These are phyloP conservation scores for Boletus rubescentipes DNA, from an alignment of 768 basidiomycete species.

Conservation along the genomic window DNA sequence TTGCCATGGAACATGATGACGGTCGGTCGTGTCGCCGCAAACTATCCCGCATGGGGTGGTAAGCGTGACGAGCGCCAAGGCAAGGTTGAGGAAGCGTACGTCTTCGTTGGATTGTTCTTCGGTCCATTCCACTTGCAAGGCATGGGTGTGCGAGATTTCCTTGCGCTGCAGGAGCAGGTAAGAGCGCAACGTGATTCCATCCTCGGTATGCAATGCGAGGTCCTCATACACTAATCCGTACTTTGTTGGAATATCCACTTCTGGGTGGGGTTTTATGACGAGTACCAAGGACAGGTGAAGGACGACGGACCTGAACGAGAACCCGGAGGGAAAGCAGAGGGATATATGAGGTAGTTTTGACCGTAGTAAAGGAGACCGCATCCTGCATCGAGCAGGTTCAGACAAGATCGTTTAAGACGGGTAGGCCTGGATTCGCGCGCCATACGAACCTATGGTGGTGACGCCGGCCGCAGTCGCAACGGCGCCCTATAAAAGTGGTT, in stretches of 20 bases:
- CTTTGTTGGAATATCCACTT: conserved; percentile 69
- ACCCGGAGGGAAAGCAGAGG: conserved; percentile 76
- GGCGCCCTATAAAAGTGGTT: conserved; percentile 41
- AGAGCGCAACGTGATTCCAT: conserved; percentile 67
- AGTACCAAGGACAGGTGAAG: neutral
- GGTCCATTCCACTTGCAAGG: conserved; percentile 35
- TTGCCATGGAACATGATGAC: conserved; percentile 94
- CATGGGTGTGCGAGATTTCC: conserved; percentile 39
- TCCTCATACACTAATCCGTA: conserved; percentile 76
- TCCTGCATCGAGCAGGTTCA: conserved; percentile 38
- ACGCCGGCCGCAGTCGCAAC: conserved; percentile 56
- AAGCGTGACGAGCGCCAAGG: neutral
- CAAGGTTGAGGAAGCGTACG: conserved; percentile 34
- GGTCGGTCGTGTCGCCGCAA: conserved; percentile 64
- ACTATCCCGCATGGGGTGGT: conserved; percentile 24
- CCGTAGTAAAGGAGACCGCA: conserved; percentile 79
- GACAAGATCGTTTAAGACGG: neutral
- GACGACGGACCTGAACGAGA: conserved; percentile 65
- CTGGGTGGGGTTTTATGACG: conserved; percentile 33
- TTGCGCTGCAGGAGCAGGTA: conserved; percentile 73
- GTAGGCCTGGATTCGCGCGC: neutral
- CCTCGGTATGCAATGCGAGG: conserved; percentile 67
- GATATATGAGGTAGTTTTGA: conserved; percentile 89
- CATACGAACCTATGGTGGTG: conserved; percentile 50
- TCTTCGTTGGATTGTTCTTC: conserved; percentile 55